Percentiles rank a stretch among this genome's conserved stretches.
phyloP scores from a whole-genome alignment of 1,139 yeast species.

The Meyerozyma sp. region DNA sequence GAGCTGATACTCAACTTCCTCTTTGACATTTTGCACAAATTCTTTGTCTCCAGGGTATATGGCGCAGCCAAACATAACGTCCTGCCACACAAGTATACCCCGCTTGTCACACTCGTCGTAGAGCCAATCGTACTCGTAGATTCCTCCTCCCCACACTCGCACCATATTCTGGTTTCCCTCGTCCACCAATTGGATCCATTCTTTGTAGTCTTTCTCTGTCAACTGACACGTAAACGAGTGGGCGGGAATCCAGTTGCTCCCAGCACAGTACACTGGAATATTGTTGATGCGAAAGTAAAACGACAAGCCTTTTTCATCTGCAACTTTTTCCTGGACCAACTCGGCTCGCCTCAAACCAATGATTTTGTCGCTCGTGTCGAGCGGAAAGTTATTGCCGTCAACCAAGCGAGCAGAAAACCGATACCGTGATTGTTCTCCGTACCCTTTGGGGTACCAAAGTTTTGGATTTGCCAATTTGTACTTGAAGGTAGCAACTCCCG shows the following conservation, averaged over 20 bases:
- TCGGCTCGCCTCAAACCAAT: conserved; percentile 36
- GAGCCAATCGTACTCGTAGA: conserved; percentile 35
- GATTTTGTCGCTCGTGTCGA: conserved; percentile 3
- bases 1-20: conserved; percentile 31
- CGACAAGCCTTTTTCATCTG: conserved; percentile 21
- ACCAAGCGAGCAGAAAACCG: conserved; percentile 12
- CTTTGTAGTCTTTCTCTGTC: conserved; percentile 24
- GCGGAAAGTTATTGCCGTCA: neutral
- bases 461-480: conserved; percentile 14
- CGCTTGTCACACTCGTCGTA: conserved; percentile 38
- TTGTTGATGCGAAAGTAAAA: conserved; percentile 39
- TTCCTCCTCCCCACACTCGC: conserved; percentile 49
- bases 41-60: conserved; percentile 35
- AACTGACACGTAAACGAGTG: conserved; percentile 32
- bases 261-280: conserved; percentile 30
- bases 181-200: conserved; percentile 26
- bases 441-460: conserved; percentile 39
- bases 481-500: neutral
- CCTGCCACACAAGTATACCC: conserved; percentile 46
- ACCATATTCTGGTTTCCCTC: conserved; percentile 41
- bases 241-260: conserved; percentile 47
- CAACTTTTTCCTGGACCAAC: conserved; percentile 30
- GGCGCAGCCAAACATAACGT: conserved; percentile 51
- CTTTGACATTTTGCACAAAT: conserved; percentile 23
- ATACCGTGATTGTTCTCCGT: conserved; percentile 33